phyloP scores from a whole-genome alignment of 495 filamentous ascomycete genomes.

The Penicillium chermesinum region DNA sequence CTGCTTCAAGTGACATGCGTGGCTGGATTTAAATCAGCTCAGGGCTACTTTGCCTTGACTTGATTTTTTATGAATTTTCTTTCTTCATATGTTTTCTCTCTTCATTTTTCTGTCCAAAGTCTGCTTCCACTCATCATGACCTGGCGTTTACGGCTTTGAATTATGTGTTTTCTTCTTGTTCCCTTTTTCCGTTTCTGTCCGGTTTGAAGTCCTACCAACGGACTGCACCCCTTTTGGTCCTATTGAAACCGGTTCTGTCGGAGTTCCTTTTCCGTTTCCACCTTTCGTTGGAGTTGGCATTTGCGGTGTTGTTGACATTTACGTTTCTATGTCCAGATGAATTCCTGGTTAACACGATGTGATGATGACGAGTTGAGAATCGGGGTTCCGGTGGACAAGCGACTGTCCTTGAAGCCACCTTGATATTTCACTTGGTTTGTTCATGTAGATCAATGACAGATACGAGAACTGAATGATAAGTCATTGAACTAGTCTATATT shows the following conservation, averaged over 20 bases:
- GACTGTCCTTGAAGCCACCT: neutral
- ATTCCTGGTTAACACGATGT: slow-evolving; percentile 34
- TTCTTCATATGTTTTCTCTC: slow-evolving; percentile 20
- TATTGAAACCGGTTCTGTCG: slow-evolving; percentile 5
- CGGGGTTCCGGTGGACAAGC: slow-evolving; percentile 11
- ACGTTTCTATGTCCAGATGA: slow-evolving; percentile 18
- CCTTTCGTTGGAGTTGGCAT: slow-evolving; percentile 33
- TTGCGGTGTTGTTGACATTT: slow-evolving; percentile 27
- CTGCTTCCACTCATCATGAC: slow-evolving; percentile 21
- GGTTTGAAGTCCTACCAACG: no score
- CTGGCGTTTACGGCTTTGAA: slow-evolving; percentile 25
- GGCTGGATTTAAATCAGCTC: slow-evolving; percentile 33
- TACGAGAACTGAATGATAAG: slow-evolving; percentile 26
- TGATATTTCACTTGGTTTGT: slow-evolving; percentile 13
- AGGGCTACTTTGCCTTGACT: slow-evolving; percentile 1
- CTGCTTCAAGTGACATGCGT: slow-evolving; percentile 29
- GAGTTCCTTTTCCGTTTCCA: slow-evolving; percentile 16
- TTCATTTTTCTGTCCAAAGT: slow-evolving; percentile 9
- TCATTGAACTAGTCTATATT: slow-evolving; percentile 3
- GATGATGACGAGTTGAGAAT: slow-evolving; percentile 31
- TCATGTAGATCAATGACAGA: slow-evolving; percentile 26
- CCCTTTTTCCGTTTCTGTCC: no score
- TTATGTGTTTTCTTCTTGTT: no score
- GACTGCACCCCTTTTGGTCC: no score
- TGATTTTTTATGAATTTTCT: slow-evolving; percentile 18